Percentiles rank a stretch among this genome's conserved stretches.
Evolutionary conservation across 495 filamentous ascomycete genomes (phyloP).

Genomic region (Patellaria atrata): DNA sequence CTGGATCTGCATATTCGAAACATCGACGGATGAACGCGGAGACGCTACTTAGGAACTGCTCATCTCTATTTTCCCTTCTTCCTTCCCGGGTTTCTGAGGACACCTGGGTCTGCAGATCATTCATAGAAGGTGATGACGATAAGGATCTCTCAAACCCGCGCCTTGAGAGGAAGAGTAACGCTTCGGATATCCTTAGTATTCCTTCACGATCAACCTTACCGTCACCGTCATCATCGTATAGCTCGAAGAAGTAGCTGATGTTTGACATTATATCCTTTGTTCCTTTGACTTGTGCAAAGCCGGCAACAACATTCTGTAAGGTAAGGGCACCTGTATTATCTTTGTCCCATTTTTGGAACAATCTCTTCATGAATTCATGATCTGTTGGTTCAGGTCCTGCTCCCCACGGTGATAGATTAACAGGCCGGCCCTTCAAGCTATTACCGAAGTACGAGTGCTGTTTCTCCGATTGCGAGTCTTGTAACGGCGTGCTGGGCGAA

Average conservation of each 20-base stretch:
- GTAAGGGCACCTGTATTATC: slow-evolving; percentile 60
- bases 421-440: slow-evolving; percentile 34
- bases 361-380: slow-evolving; percentile 83
- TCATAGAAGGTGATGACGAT: slow-evolving; percentile 30
- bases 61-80: slow-evolving; percentile 40
- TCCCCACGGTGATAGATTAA: slow-evolving; percentile 55
- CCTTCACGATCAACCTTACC: slow-evolving; percentile 94
- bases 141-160: slow-evolving; percentile 64
- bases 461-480: slow-evolving; percentile 37
- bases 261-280: slow-evolving; percentile 90
- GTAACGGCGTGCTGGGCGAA: slow-evolving; percentile 42
- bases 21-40: slow-evolving; percentile 91
- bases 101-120: slow-evolving; percentile 7
- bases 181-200: slow-evolving; percentile 88
- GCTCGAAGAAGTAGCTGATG: slow-evolving; percentile 93
- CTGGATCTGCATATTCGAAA: slow-evolving; percentile 96
- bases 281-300: slow-evolving; percentile 79
- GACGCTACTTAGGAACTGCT: slow-evolving; percentile 77
- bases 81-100: slow-evolving; percentile 21
- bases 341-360: slow-evolving; percentile 80
- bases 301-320: slow-evolving; percentile 80
- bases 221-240: slow-evolving; percentile 86
- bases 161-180: slow-evolving; percentile 79
- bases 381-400: slow-evolving; percentile 70
- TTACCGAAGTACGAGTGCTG: slow-evolving; percentile 43